phyloP scores from a whole-genome alignment of 305 asterid genomes.

The Plantago lanceolata region DNA sequence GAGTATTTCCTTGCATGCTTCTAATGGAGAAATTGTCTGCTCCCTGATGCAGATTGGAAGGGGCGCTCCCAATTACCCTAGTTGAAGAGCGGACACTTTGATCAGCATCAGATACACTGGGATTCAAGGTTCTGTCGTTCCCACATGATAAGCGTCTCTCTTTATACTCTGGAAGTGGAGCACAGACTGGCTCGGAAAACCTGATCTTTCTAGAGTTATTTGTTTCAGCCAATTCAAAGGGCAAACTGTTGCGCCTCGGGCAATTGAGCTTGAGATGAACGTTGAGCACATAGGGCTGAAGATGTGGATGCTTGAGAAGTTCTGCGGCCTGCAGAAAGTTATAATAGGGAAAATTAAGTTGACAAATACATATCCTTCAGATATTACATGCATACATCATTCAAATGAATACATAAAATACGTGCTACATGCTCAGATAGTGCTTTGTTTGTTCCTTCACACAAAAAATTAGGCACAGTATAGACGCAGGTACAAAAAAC shows the following conservation, averaged over 20 bases:
- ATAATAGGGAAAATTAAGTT: slow-evolving; percentile 13
- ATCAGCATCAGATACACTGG: slow-evolving; percentile 74
- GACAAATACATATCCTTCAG: not conserved
- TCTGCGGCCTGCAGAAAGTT: slow-evolving; percentile 71
- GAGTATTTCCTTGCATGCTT: slow-evolving; percentile 49
- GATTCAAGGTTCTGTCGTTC: slow-evolving; percentile 81
- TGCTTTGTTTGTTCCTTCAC: too few species aligned
- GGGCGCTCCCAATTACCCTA: slow-evolving; percentile 30
- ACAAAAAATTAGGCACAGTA: too few species aligned
- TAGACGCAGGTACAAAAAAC: too few species aligned
- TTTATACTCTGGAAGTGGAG: slow-evolving; percentile 33
- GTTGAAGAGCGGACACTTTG: slow-evolving; percentile 51
- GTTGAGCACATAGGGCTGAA: slow-evolving; percentile 72
- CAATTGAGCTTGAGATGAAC: slow-evolving; percentile 73
- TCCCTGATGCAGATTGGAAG: slow-evolving; percentile 34
- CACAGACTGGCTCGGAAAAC: slow-evolving; percentile 54
- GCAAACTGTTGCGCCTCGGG: slow-evolving; percentile 68
- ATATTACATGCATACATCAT: not conserved
- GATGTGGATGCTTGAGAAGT: slow-evolving; percentile 81
- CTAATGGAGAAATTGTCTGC: slow-evolving; percentile 38
- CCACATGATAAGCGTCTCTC: slow-evolving; percentile 53
- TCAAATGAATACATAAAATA: not conserved
- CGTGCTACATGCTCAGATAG: not conserved
- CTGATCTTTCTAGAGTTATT: slow-evolving; percentile 42
- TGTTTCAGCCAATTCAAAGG: slow-evolving; percentile 45